phyloP scores from a whole-genome alignment of 2,329 filamentous ascomycete genomes.

The Fusarium chaquense region DNA sequence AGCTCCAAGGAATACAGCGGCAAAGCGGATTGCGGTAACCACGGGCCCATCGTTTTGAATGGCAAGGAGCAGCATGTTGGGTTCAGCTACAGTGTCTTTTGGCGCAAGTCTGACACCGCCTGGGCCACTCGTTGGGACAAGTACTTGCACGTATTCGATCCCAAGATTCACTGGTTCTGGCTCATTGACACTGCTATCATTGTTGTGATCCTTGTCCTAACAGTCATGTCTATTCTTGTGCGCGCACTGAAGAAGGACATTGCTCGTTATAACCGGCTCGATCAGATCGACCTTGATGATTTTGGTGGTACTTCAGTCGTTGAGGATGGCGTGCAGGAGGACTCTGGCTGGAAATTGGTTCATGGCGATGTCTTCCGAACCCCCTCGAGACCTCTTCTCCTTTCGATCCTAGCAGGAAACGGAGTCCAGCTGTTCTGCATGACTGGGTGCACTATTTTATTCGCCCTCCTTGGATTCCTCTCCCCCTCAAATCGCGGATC shows the following conservation, averaged over 20 bases:
- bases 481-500: constrained; percentile 96
- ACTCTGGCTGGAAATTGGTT: constrained; percentile 98
- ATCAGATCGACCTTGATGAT: constrained; percentile 91
- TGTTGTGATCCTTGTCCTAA: constrained; percentile 89
- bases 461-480: constrained; percentile 92
- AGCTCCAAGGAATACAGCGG: constrained; percentile 73
- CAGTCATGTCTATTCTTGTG: constrained; percentile 91
- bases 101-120: constrained; percentile 83
- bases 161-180: constrained; percentile 99
- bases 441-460: constrained; percentile 92
- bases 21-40: constrained; percentile 73
- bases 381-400: constrained; percentile 82
- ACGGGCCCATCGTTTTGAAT: constrained; percentile 72
- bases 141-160: constrained; percentile 96
- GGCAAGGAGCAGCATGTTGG: constrained; percentile 72
- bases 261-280: constrained; percentile 93
- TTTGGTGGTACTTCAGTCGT: constrained; percentile 81
- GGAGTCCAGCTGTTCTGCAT: constrained; percentile 98
- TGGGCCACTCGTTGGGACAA: constrained; percentile 99
- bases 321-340: constrained; percentile 95
- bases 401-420: constrained; percentile 91
- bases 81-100: constrained; percentile 94
- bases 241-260: constrained; percentile 94
- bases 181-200: constrained; percentile 96
- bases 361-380: constrained; percentile 97